Conservation (phyloP, 2,329 filamentous ascomycete species). For the Ophiostoma piceae region DNA sequence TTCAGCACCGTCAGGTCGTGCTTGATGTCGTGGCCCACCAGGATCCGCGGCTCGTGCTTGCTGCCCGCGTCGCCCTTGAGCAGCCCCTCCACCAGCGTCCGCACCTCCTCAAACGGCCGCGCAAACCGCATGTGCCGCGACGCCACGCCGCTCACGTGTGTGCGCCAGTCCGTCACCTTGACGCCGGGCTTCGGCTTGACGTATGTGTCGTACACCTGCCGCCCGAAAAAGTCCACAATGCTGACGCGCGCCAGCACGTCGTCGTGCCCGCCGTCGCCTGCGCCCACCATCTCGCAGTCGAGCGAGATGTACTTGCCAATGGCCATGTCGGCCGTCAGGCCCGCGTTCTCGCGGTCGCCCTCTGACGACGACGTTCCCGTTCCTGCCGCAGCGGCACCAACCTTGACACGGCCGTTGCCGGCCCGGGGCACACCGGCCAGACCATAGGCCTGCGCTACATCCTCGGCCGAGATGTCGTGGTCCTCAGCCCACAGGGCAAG, state of each 20-base stretch:
- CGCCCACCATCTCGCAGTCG: constrained; percentile 98
- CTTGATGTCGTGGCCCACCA: constrained; percentile 78
- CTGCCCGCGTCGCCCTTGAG: constrained; percentile 46
- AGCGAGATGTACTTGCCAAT: constrained; percentile 87
- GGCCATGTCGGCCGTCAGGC: constrained; percentile 56
- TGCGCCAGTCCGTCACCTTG: constrained; percentile 84
- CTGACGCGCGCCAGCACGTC: constrained; percentile 82
- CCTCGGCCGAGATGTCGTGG: constrained; percentile 55
- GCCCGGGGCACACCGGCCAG: constrained; percentile 39
- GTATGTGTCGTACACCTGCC: constrained; percentile 90
- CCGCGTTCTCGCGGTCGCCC: constrained; percentile 53
- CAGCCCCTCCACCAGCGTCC: constrained; percentile 62
- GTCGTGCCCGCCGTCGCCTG: constrained; percentile 63
- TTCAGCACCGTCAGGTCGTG: constrained; percentile 73
- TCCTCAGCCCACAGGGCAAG: constrained; percentile 57
- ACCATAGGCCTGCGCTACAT: constrained; percentile 58
- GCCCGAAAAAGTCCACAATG: constrained; percentile 87
- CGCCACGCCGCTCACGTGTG: constrained; percentile 74
- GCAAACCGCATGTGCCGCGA: constrained; percentile 66
- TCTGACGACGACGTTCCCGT: constrained; percentile 39
- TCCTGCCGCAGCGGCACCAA: constrained; percentile 1
- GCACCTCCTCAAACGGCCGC: constrained; percentile 69
- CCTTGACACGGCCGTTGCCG: constrained; percentile 9
- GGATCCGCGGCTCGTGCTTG: constrained; percentile 45
- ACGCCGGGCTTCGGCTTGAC: constrained; percentile 72